Evolutionary conservation across 306 rosid genomes (phyloP).

Genomic region (Macrotyloma uniflorum): DNA sequence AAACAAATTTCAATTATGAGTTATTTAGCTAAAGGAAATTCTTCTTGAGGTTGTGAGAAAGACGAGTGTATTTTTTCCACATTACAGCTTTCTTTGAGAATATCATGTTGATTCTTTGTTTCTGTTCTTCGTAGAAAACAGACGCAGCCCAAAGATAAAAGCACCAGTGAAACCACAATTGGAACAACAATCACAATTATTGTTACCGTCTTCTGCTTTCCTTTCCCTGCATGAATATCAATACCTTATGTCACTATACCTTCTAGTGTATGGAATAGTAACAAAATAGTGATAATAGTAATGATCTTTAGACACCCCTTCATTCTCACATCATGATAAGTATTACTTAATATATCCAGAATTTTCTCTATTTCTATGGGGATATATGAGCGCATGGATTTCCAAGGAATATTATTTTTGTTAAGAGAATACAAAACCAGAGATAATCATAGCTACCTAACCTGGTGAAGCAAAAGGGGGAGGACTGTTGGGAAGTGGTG

Average conservation of each 20-base stretch:
- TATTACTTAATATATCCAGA: neutral
- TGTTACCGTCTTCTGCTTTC: constrained; percentile 22
- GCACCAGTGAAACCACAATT: constrained; percentile 18
- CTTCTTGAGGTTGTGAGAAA: neutral
- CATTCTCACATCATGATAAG: neutral
- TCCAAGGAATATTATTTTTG: neutral
- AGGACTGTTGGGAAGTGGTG: constrained; percentile 3
- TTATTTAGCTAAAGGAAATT: constrained; percentile 21
- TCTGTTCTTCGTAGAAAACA: constrained; percentile 28
- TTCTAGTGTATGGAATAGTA: neutral
- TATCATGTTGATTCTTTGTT: constrained; percentile 40
- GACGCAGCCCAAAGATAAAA: constrained; percentile 32
- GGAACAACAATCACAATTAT: constrained; percentile 25
- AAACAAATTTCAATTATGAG: constrained; percentile 24
- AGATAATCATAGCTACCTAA: neutral
- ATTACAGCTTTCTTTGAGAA: constrained; percentile 52
- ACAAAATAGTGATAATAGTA: neutral
- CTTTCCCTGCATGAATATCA: constrained; percentile 46
- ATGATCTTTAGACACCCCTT: neutral
- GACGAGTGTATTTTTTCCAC: neutral
- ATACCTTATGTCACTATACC: neutral
- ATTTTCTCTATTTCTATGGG: neutral
- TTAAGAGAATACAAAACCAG: neutral
- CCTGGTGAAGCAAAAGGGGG: constrained; percentile 32
- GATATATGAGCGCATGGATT: neutral